Base-by-base conservation (phyloP, 2,329 filamentous ascomycete genomes). In the Cladophialophora bantiana region DNA sequence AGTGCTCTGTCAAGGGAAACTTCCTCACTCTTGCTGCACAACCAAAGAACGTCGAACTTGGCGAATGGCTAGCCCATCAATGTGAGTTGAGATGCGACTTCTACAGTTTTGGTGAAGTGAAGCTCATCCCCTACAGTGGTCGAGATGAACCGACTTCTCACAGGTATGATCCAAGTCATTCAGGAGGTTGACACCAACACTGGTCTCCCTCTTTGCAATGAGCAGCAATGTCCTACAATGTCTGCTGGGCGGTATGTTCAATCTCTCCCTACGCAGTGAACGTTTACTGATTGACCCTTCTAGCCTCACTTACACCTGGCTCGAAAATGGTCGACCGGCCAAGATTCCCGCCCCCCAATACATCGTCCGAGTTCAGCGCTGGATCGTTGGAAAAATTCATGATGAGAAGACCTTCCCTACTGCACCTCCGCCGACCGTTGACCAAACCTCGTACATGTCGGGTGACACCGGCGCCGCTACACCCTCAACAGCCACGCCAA, bases 61-160 rank as follows among this genome's bases (percentile, higher is more conserved):
- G 93, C 72, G 94, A 98, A 80, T 98, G 94, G 94, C 86, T 97
- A 73, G 94, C 94, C 70, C 93, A 97, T 79, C 94, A 97, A 84
- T 89, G 94, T 96, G 84, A 76, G 74, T 58, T 53, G 7, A 40
- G 35, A 13, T 36, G n/a, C 42, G 15, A 48, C 31, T 34, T 6
- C 10, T 35, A 53, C 31, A 12, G 26, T 35, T 18, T 12, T 15
- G 2, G 10, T 32, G 26, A 56, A 56, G 57, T 36, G 64, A 72
- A 52, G 68, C 65, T 54, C 38, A 68, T 59, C 61, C n/a, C 38
- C 58, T 67, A 59, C 73, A 96, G 93, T 96, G 72, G 92, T 96
- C 73, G 94, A 97, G 80, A 93, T 97, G 78, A 96, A 94, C 78
- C 89, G 94, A 63, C 89, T 95, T 73, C 85, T 97, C 26, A 92